Evolutionary conservation across 2,329 filamentous ascomycete species (phyloP).

Genomic region (Epichloe hybrida): DNA sequence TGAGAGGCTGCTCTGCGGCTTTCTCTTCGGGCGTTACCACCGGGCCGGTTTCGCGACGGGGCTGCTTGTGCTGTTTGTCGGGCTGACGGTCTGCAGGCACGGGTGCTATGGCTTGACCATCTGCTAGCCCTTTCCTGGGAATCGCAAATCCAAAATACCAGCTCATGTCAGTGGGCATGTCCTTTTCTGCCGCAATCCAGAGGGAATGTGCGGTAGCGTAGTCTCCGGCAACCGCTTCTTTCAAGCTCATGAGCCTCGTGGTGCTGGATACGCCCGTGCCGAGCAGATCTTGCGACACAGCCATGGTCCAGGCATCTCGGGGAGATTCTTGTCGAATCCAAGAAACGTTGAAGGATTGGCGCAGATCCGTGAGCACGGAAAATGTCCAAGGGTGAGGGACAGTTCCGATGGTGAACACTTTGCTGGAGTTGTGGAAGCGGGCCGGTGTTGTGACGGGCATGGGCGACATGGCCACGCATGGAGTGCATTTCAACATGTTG

Average conservation of each 20-base stretch:
- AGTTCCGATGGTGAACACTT: slow-evolving; percentile 67
- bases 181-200: slow-evolving; percentile 65
- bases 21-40: slow-evolving; percentile 38
- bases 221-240: slow-evolving; percentile 65
- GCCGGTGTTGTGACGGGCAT: slow-evolving; percentile 54
- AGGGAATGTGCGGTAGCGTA: slow-evolving; percentile 50
- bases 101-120: slow-evolving; percentile 15
- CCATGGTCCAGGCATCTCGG: slow-evolving; percentile 67
- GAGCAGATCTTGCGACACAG: slow-evolving; percentile 56
- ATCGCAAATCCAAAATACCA: slow-evolving; percentile 85
- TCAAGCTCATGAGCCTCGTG: slow-evolving; percentile 59
- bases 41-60: slow-evolving; percentile 31
- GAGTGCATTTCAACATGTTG: slow-evolving; percentile 59
- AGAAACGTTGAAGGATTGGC: slow-evolving; percentile 44
- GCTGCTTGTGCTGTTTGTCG: slow-evolving; percentile 7
- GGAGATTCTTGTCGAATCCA: slow-evolving; percentile 55
- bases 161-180: slow-evolving; percentile 57
- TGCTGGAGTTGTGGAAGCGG: slow-evolving; percentile 57
- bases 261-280: slow-evolving; percentile 45
- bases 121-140: slow-evolving; percentile 40
- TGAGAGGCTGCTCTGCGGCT: slow-evolving; percentile 38
- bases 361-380: slow-evolving; percentile 50
- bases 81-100: slow-evolving; percentile 13
- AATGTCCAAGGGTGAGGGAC: slow-evolving; percentile 89
- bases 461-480: slow-evolving; percentile 50